These are phyloP conservation scores for Pichia sp. DNA, from an alignment of 1,139 yeast genomes.

Conservation along the genomic window DNA sequence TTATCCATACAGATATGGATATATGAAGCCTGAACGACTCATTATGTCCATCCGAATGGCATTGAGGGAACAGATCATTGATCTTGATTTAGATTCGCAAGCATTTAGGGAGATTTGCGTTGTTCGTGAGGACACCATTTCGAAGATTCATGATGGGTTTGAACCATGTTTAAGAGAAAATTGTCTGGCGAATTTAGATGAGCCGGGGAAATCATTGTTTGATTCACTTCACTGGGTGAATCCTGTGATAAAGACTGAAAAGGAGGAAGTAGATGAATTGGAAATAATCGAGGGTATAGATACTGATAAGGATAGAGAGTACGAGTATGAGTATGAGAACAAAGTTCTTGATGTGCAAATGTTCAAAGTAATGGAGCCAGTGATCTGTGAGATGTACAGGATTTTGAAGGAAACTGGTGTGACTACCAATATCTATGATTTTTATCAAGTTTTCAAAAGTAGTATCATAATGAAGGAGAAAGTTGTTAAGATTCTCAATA, in stretches of 20 bases:
- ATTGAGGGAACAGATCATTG: not conserved
- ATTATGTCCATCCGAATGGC: not conserved
- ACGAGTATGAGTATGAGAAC: not conserved
- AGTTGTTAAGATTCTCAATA: conserved; percentile 31
- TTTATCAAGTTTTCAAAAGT: conserved; percentile 62
- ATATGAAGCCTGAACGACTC: not conserved
- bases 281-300: too few relatives aligned
- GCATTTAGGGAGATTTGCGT: conserved; percentile 26
- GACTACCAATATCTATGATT: conserved; percentile 68
- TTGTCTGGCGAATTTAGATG: conserved; percentile 30
- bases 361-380: conserved; percentile 36
- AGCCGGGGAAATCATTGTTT: too few relatives aligned
- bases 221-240: too few relatives aligned
- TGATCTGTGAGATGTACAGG: conserved; percentile 51
- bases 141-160: conserved; percentile 28
- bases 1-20: not conserved
- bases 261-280: conserved; percentile 1
- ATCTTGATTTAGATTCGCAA: conserved; percentile 19
- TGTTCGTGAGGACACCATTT: conserved; percentile 14
- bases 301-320: conserved; percentile 7
- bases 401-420: conserved; percentile 78
- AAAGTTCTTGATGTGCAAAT: conserved; percentile 14
- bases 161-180: conserved; percentile 34
- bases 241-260: conserved; percentile 6
- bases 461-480: conserved; percentile 36